Conservation (phyloP, 208 protist genomes). For the Phytomonas sp. region DNA sequence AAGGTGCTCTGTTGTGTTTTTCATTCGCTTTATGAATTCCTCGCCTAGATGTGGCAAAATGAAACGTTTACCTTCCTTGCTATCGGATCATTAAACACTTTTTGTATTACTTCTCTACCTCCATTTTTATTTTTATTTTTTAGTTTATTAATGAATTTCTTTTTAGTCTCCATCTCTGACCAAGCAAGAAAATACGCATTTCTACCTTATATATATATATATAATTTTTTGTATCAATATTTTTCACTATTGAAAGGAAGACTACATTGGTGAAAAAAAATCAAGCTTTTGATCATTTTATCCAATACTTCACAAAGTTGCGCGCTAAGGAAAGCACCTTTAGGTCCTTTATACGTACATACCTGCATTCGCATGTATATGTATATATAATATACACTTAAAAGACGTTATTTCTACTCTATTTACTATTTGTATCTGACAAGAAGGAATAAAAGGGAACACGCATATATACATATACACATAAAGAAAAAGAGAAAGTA, state of each 20-base stretch:
- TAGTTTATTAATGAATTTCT: background rate
- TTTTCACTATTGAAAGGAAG: background rate
- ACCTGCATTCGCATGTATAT: too few species aligned
- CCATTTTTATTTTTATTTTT: background rate
- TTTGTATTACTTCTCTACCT: background rate
- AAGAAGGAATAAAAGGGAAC: too few species aligned
- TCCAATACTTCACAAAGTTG: too few species aligned
- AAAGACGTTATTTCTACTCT: too few species aligned
- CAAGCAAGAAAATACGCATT: background rate
- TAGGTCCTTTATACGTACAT: too few species aligned
- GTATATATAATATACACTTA: too few species aligned
- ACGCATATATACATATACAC: too few species aligned
- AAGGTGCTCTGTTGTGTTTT: background rate
- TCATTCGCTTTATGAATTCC: background rate
- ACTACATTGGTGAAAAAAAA: background rate
- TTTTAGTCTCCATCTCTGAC: background rate
- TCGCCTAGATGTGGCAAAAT: background rate
- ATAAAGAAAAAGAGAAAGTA: too few species aligned
- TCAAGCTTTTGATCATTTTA: background rate
- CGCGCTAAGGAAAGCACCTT: too few species aligned
- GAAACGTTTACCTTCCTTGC: too few species aligned
- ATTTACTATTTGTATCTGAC: too few species aligned
- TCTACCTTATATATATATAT: background rate
- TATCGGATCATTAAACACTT: background rate
- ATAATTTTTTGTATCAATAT: background rate